phyloP scores from a whole-genome alignment of 2,329 filamentous ascomycete species.

The Monosporascus sp. region DNA sequence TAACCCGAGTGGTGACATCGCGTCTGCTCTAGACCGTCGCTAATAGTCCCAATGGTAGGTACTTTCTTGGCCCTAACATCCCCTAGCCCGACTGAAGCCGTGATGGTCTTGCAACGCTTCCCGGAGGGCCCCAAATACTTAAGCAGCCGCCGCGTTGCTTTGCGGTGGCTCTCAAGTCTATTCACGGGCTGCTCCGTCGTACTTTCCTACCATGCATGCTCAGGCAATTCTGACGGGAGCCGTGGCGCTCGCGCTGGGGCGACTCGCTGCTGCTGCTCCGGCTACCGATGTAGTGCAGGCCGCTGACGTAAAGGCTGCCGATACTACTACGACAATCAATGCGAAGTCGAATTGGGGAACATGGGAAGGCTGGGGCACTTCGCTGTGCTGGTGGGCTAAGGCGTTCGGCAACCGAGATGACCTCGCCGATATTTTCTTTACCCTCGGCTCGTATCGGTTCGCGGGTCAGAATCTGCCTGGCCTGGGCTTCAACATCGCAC shows the following conservation, averaged over 20 bases:
- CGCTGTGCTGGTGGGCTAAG: slow-evolving; percentile 39
- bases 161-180: no score
- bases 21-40: neutral
- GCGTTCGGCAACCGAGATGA: slow-evolving; percentile 36
- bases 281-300: neutral
- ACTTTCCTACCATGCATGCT: neutral
- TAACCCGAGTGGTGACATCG: neutral
- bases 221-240: neutral
- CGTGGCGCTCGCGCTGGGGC: neutral
- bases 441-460: slow-evolving; percentile 24
- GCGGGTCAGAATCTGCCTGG: slow-evolving; percentile 30
- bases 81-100: neutral
- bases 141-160: neutral
- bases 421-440: slow-evolving; percentile 37
- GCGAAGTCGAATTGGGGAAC: slow-evolving; percentile 31
- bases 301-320: slow-evolving; percentile 10
- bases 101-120: neutral
- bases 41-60: neutral
- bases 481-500: slow-evolving; percentile 36
- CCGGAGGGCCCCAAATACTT: neutral
- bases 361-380: slow-evolving; percentile 41
- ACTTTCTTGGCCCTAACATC: neutral
- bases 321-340: slow-evolving; percentile 27
- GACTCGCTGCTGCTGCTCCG: neutral
- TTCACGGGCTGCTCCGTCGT: no score